Conservation (phyloP, 192 early-diverging fungal species). For the Coemansia sp. region DNA sequence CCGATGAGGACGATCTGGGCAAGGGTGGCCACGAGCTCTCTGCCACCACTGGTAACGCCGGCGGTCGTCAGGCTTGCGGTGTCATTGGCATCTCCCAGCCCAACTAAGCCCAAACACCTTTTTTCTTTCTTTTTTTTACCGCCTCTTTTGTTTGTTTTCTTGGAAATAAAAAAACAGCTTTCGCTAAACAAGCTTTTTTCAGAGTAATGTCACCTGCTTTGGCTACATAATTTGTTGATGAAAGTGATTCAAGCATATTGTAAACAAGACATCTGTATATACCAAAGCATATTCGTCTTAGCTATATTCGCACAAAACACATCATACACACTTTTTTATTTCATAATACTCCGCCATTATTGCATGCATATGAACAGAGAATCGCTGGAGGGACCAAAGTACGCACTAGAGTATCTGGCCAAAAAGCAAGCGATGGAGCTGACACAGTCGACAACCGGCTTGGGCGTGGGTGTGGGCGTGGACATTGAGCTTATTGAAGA, state of each 20-base stretch:
- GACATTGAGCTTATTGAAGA: conserved; percentile 87
- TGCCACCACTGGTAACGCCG: conserved; percentile 83
- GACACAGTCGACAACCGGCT: neutral
- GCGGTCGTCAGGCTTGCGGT: conserved; percentile 83
- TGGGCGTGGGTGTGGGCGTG: conserved; percentile 81
- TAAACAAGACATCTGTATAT: too few relatives aligned
- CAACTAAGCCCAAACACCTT: conserved; percentile 57
- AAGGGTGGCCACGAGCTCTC: conserved; percentile 72
- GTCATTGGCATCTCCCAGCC: conserved; percentile 72
- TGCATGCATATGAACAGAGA: conserved; percentile 6
- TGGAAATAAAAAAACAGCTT: neutral
- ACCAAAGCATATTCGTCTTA: too few relatives aligned
- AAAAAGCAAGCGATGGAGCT: conserved; percentile 19
- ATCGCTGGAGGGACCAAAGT: conserved; percentile 15
- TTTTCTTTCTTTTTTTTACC: conserved; percentile 13
- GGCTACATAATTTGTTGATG: neutral
- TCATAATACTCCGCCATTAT: too few relatives aligned
- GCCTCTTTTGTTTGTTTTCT: conserved; percentile 1
- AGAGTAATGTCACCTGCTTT: neutral
- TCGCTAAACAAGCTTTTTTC: neutral
- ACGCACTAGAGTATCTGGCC: conserved; percentile 23
- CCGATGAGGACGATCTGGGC: conserved; percentile 83
- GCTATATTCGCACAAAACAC: too few relatives aligned
- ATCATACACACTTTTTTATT: neutral
- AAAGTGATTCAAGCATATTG: too few relatives aligned